Conservation (phyloP, 2,329 filamentous ascomycete species). For the Tolypocladium paradoxum region DNA sequence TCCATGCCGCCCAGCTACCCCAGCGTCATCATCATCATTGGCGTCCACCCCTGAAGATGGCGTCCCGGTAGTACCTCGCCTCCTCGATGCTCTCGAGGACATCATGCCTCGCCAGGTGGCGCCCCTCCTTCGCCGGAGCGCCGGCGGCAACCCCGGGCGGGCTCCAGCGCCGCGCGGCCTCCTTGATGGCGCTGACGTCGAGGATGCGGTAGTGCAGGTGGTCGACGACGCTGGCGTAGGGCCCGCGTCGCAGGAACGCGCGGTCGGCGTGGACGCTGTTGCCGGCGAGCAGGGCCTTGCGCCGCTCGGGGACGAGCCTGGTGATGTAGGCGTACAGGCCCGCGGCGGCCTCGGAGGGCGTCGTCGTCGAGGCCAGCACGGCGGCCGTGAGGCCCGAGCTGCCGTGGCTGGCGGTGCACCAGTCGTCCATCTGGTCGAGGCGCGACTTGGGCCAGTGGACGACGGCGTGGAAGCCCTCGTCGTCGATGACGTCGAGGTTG, state of each 20-base stretch:
- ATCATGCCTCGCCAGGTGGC: slow-evolving; percentile 78
- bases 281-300: slow-evolving; percentile 68
- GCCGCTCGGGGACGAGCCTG: slow-evolving; percentile 53
- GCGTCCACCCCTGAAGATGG: slow-evolving; percentile 44
- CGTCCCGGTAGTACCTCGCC: slow-evolving; percentile 69
- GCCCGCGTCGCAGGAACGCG: slow-evolving; percentile 63
- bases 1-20: not conserved
- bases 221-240: slow-evolving; percentile 62
- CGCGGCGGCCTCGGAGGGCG: slow-evolving; percentile 59
- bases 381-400: slow-evolving; percentile 70
- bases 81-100: slow-evolving; percentile 94
- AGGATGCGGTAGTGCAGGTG: slow-evolving; percentile 84
- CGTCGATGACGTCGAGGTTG: slow-evolving; percentile 64
- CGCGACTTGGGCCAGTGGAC: slow-evolving; percentile 62
- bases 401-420: slow-evolving; percentile 76
- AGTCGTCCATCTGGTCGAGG: slow-evolving; percentile 73
- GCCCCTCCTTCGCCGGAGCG: slow-evolving; percentile 60
- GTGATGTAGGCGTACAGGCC: slow-evolving; percentile 70
- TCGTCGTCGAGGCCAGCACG: slow-evolving; percentile 63
- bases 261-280: slow-evolving; percentile 90
- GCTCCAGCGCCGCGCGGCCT: slow-evolving; percentile 77
- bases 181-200: slow-evolving; percentile 87
- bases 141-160: slow-evolving; percentile 31
- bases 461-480: slow-evolving; percentile 66
- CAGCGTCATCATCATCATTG: not conserved